These are phyloP conservation scores for Talaromyces sp. DNA, from an alignment of 2,329 filamentous ascomycete species.

Conservation along the genomic window DNA sequence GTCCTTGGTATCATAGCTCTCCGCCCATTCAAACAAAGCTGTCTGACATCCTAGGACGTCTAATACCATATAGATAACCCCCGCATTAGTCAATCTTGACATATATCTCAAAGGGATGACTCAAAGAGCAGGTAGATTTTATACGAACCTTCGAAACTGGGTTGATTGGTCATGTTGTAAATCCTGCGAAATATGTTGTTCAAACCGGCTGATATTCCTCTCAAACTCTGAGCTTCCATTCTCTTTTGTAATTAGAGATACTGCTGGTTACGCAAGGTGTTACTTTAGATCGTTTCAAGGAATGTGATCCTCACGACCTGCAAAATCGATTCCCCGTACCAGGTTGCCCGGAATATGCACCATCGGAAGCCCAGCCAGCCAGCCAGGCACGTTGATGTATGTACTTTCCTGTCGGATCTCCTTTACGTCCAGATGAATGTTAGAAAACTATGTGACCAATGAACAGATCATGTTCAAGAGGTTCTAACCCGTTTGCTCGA, in stretches of 20 bases:
- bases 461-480: not conserved
- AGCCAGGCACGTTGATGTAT: not conserved
- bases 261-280: not conserved
- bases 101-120: not conserved
- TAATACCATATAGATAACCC: not conserved
- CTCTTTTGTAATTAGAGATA: not conserved
- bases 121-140: not conserved
- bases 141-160: not conserved
- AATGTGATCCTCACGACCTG: not conserved
- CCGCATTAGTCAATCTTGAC: not conserved
- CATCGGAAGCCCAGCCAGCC: not conserved
- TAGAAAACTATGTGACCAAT: not conserved
- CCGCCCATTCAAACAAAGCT: slow-evolving; percentile 18
- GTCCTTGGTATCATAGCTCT: slow-evolving; percentile 18
- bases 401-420: not conserved
- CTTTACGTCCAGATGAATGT: not conserved
- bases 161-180: not conserved
- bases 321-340: not conserved
- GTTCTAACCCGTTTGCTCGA: not conserved
- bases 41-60: slow-evolving; percentile 10
- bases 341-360: not conserved
- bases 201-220: not conserved
- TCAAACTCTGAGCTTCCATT: not conserved
- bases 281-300: not conserved
- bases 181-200: not conserved